These are phyloP conservation scores for Macrolepiota dolichaula DNA, from an alignment of 768 basidiomycete species.

Conservation along the genomic window DNA sequence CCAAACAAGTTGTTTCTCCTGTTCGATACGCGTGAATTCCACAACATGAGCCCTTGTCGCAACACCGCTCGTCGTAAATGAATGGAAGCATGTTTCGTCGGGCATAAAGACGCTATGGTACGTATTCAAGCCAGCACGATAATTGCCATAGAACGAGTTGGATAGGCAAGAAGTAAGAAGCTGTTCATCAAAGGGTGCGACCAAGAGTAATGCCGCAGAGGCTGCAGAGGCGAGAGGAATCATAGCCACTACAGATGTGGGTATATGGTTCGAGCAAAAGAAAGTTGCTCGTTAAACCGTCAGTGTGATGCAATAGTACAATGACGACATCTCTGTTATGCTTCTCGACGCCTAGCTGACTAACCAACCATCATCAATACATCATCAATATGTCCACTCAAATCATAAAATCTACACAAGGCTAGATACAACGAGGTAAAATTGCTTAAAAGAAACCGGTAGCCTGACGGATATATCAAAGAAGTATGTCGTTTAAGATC, in stretches of 20 bases:
- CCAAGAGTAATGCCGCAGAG: slow-evolving; percentile 28
- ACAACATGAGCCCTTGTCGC: slow-evolving; percentile 22
- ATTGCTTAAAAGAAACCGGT: slow-evolving; percentile 18
- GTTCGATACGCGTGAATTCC: slow-evolving; percentile 20
- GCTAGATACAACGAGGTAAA: neutral
- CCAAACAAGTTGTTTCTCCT: slow-evolving; percentile 51
- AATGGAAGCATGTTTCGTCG: slow-evolving; percentile 36
- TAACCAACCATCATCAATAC: no score
- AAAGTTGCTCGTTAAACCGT: neutral
- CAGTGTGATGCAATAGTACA: neutral
- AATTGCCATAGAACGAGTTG: slow-evolving; percentile 52
- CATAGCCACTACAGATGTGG: neutral
- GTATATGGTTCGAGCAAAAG: neutral
- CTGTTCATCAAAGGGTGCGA: slow-evolving; percentile 41
- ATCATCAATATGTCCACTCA: neutral
- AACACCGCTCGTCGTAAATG: slow-evolving; percentile 24
- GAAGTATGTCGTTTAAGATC: slow-evolving; percentile 48
- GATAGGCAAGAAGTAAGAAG: slow-evolving; percentile 47
- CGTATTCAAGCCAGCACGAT: slow-evolving; percentile 34
- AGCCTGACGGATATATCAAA: slow-evolving; percentile 36
- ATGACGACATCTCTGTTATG: no score
- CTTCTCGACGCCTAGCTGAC: no score
- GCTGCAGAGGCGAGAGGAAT: neutral
- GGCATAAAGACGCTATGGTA: slow-evolving; percentile 42
- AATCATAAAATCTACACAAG: neutral